These are phyloP conservation scores for Apiotrichum siamense DNA, from an alignment of 1,284 basidiomycete genomes.

Conservation along the genomic window DNA sequence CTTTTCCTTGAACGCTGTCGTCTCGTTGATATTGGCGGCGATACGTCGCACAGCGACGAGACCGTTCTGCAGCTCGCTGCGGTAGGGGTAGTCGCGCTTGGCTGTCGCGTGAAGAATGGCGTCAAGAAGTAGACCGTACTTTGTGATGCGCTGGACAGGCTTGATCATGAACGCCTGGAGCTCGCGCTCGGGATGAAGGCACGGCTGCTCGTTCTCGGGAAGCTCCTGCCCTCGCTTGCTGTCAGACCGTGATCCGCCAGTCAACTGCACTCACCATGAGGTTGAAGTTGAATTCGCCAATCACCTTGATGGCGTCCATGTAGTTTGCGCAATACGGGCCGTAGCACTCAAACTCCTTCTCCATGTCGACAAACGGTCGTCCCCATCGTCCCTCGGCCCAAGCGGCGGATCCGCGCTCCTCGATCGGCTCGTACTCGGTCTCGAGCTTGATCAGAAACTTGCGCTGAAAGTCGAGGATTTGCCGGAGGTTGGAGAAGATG, in stretches of 20 bases:
- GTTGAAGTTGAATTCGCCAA: constrained; percentile 76
- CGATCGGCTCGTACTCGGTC: constrained; percentile 59
- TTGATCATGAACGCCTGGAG: constrained; percentile 77
- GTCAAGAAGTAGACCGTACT: constrained; percentile 63
- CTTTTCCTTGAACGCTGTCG: constrained; percentile 68
- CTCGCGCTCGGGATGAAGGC: constrained; percentile 53
- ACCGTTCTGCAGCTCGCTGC: constrained; percentile 76
- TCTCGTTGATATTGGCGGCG: constrained; percentile 94
- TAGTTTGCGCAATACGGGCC: constrained; percentile 98
- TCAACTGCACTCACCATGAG: constrained; percentile 59
- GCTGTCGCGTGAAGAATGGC: constrained; percentile 38
- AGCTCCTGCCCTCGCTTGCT: constrained; percentile 33
- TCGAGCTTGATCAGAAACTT: constrained; percentile 93
- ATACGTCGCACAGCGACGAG: constrained; percentile 84
- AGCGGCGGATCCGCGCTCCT: constrained; percentile 51
- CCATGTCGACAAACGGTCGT: constrained; percentile 63
- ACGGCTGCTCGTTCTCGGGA: constrained; percentile 29
- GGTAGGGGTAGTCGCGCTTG: constrained; percentile 58
- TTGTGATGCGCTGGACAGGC: constrained; percentile 71
- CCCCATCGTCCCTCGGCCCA: constrained; percentile 91
- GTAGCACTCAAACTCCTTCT: constrained; percentile 89
- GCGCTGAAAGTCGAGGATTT: constrained; percentile 88
- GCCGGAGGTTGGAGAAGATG: constrained; percentile 92
- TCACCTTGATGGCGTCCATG: constrained; percentile 74
- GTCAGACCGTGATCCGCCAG: constrained; percentile 9